These are phyloP conservation scores for Phytophthora pinifolia DNA, from an alignment of 352 stramenopile species.

Conservation along the genomic window DNA sequence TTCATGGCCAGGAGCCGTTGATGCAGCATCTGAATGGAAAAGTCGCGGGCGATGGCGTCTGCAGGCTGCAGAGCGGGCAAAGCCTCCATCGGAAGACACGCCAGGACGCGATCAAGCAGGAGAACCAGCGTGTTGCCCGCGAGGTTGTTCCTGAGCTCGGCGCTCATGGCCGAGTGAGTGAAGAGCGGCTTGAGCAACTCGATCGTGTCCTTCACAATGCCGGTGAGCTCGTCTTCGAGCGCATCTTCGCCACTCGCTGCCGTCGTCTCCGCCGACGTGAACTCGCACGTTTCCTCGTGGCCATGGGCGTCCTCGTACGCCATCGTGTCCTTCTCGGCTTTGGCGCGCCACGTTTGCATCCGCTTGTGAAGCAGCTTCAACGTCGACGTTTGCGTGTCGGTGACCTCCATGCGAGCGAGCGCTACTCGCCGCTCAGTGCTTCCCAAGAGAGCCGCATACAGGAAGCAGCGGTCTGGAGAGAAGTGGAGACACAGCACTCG, in stretches of 20 bases:
- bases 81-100: constrained; percentile 54
- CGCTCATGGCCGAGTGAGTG: constrained; percentile 44
- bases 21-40: constrained; percentile 72
- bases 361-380: constrained; percentile 33
- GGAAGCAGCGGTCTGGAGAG: constrained; percentile 63
- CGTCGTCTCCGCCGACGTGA: constrained; percentile 13
- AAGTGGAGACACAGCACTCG: constrained; percentile 64
- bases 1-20: constrained; percentile 53
- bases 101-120: constrained; percentile 55
- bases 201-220: constrained; percentile 43
- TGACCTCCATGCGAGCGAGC: constrained; percentile 67
- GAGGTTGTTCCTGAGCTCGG: constrained; percentile 44
- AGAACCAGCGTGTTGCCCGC: constrained; percentile 47
- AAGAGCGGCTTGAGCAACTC: constrained; percentile 56
- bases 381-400: constrained; percentile 24
- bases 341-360: constrained; percentile 40
- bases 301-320: constrained; percentile 38
- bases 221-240: constrained; percentile 56
- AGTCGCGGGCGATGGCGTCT: constrained; percentile 60
- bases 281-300: constrained; percentile 48
- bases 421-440: constrained; percentile 42
- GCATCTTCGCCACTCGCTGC: constrained; percentile 25
- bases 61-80: constrained; percentile 43
- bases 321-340: constrained; percentile 39
- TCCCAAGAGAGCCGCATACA: constrained; percentile 51